Conservation (phyloP, 2,329 filamentous ascomycete species). For the Dactylellina drechsleri region DNA sequence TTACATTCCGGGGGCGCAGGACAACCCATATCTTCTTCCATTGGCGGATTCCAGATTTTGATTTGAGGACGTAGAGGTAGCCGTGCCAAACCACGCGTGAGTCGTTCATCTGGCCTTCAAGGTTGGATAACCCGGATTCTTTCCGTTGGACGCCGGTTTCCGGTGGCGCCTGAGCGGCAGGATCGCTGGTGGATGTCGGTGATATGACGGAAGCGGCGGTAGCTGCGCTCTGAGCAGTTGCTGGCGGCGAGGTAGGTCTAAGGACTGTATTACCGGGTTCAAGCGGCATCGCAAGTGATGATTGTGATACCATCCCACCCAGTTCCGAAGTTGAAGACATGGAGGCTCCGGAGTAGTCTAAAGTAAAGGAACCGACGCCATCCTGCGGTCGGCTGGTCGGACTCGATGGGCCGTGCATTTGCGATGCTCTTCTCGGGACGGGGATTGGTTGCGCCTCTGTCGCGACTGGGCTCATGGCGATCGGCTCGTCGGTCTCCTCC, state of each 20-base stretch:
- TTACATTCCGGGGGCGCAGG: conserved; percentile 82
- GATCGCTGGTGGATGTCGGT: conserved; percentile 44
- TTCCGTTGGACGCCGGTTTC: conserved; percentile 56
- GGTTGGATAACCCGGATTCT: conserved; percentile 58
- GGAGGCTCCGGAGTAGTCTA: conserved; percentile 72
- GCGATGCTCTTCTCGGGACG: conserved; percentile 35
- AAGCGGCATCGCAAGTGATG: conserved; percentile 56
- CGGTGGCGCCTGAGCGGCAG: conserved; percentile 16
- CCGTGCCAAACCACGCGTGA: conserved; percentile 91
- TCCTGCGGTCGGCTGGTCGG: conserved; percentile 42
- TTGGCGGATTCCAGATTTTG: conserved; percentile 82
- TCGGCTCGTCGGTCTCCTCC: conserved; percentile 86
- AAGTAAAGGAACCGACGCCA: conserved; percentile 69
- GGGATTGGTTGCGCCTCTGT: conserved; percentile 56
- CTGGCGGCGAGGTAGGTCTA: conserved; percentile 43
- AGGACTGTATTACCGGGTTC: conserved; percentile 31
- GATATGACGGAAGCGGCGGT: conserved; percentile 50
- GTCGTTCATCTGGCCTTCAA: conserved; percentile 65
- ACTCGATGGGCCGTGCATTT: conserved; percentile 35
- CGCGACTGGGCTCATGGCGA: conserved; percentile 73
- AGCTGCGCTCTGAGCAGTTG: conserved; percentile 40
- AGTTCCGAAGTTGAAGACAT: conserved; percentile 58
- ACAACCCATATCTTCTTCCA: conserved; percentile 98
- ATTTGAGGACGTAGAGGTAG: conserved; percentile 84
- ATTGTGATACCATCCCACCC: conserved; percentile 57